A percentile compares a stretch with the other conserved stretches of the same genome.
Evolutionary conservation across 768 basidiomycete genomes (phyloP).

Genomic region (Hydnomerulius pinastri): DNA sequence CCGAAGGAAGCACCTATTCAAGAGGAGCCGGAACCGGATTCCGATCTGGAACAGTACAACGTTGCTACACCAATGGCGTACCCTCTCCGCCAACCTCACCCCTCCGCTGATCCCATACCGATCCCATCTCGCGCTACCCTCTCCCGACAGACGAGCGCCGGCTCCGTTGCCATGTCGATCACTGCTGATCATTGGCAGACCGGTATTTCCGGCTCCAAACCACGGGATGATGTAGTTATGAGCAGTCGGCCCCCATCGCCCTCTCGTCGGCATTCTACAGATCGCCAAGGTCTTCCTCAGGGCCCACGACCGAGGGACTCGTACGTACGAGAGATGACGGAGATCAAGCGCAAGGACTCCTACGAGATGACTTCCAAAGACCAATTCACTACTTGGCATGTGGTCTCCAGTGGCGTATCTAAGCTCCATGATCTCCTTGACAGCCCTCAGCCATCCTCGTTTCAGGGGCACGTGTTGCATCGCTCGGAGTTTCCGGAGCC

Average conservation of each 20-base stretch:
- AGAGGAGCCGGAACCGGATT: constrained; percentile 26
- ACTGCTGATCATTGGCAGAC: constrained; percentile 26
- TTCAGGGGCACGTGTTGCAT: constrained; percentile 39
- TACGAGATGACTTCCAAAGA: constrained; percentile 26
- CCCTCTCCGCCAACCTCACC: constrained; percentile 31
- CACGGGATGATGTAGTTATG: constrained; percentile 32
- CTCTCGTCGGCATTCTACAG: constrained; percentile 23
- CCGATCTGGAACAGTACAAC: constrained; percentile 24
- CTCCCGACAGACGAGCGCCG: constrained; percentile 27
- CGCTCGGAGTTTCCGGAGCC: constrained; percentile 32
- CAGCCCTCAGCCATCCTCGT: constrained; percentile 43
- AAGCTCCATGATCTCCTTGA: constrained; percentile 51
- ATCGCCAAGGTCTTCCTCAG: constrained; percentile 17
- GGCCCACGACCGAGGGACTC: constrained; percentile 22
- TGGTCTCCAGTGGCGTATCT: constrained; percentile 28
- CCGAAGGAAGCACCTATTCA: constrained; percentile 21
- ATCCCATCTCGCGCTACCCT: constrained; percentile 30
- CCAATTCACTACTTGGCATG: constrained; percentile 22
- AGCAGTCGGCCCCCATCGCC: constrained; percentile 30
- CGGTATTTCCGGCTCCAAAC: constrained; percentile 23
- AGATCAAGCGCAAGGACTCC: constrained; percentile 22
- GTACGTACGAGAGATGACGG: constrained; percentile 23
- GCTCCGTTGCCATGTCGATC: constrained; percentile 28
- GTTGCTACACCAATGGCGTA: constrained; percentile 3
- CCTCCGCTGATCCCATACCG: constrained; percentile 27